Evolutionary conservation across 2,329 filamentous ascomycete genomes (phyloP), one percentile per base, ranked within the genome.

Genomic region (Arthrobotrys pseudoclavata): DNA sequence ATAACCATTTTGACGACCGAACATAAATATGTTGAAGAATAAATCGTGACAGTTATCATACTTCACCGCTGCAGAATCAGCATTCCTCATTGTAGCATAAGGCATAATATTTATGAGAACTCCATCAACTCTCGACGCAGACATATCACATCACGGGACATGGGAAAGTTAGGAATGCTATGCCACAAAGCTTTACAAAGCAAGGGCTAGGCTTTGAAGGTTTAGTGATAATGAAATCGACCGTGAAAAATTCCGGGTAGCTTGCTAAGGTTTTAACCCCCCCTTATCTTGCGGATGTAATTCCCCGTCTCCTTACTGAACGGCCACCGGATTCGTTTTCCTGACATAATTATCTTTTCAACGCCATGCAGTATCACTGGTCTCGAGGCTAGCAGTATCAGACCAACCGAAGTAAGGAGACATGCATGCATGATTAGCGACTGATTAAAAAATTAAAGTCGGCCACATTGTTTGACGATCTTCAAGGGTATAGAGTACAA

Each of bases 161-260:
- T 60, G 55, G 55, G 55, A 42, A 60, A 60, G 55, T 24, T 42
- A 10, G 55, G 55, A 60, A 60, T 60, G 55, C 34, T 20, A 42
- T 26, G 55, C 24, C 9, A n/a, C 4, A 13, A 57, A 13, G 50
- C n/a, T 37, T 37, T 7, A 13, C 24, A 20, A 53, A 13, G 52
- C 7, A 57, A 57, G 52, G 52, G 52, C 29, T 13, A 40, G n/a
- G n/a, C n/a, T 15, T 13, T 3, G 12, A 34, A 20, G 24, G 52
- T 20, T 9, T 57, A 4, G 24, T 34, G n/a, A 63, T 26, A 48
- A 31, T 31, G 12, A 45, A 9, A 45, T 45, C 42, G 15, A 45
- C 20, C 42, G 15, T 50, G 45, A 29, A 22, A 63, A 63, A 18
- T 63, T 50, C 60, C 60, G 26, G 55, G 55, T 60, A 60, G 34